Evolutionary conservation across 495 filamentous ascomycete species (phyloP).

Genomic region (Alectoria sarmentosa): DNA sequence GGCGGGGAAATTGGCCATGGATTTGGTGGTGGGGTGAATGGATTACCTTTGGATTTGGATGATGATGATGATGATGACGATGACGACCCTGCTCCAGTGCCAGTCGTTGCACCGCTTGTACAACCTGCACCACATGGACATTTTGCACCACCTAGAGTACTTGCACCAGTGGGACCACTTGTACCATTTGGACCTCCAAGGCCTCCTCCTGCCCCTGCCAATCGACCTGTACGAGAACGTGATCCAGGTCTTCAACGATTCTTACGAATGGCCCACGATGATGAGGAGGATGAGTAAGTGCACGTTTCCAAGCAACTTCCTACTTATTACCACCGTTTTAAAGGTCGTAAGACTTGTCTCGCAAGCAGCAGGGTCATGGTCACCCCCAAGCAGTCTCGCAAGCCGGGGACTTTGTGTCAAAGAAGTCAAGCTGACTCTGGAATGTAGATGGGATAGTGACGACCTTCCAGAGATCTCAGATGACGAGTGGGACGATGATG

Average conservation of each 20-base stretch:
- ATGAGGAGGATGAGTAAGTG: slow-evolving; percentile 50
- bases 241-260: slow-evolving; percentile 44
- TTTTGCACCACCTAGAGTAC: slow-evolving; percentile 5
- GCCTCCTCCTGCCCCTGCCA: not conserved
- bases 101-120: not conserved
- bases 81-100: slow-evolving; percentile 4
- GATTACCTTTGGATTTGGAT: slow-evolving; percentile 31
- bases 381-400: not conserved
- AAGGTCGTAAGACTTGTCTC: not conserved
- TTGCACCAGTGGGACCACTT: too few species aligned
- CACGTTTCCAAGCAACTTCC: not conserved
- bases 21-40: slow-evolving; percentile 42
- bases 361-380: not conserved
- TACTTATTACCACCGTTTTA: not conserved
- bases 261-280: slow-evolving; percentile 46
- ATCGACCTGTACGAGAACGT: slow-evolving; percentile 13
- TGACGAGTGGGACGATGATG: slow-evolving; percentile 1
- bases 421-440: not conserved
- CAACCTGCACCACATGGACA: not conserved
- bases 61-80: slow-evolving; percentile 27
- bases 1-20: slow-evolving; percentile 52
- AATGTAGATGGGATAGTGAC: slow-evolving; percentile 4
- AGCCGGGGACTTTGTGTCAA: not conserved
- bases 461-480: not conserved
- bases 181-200: slow-evolving; percentile 2